A percentile compares a stretch with the other conserved stretches of the same genome.
Evolutionary conservation across 495 filamentous ascomycete genomes (phyloP).

Genomic region (Aspergillus cristatus): DNA sequence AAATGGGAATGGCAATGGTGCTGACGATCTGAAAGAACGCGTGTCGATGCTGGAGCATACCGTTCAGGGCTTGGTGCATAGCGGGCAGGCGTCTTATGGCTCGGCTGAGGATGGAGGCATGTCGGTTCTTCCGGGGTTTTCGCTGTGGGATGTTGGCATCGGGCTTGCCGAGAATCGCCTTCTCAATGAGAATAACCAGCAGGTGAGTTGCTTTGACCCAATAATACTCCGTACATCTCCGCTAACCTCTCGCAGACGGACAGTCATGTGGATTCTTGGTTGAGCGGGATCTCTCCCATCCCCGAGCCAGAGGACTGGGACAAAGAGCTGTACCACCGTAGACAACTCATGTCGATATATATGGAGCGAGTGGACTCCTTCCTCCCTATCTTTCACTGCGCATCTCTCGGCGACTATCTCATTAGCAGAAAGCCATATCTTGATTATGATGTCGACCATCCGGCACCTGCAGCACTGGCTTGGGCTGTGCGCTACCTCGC

Average conservation of each 20-base stretch:
- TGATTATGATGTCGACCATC: constrained; percentile 20
- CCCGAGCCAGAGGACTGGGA: constrained; percentile 22
- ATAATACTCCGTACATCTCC: too few relatives aligned
- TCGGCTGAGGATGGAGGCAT: too few relatives aligned
- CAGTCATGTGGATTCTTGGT: background rate
- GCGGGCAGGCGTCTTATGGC: background rate
- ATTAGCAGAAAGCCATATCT: constrained; percentile 22
- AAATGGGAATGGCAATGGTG: background rate
- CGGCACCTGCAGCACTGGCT: constrained; percentile 33
- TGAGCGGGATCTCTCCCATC: background rate
- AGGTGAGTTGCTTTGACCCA: too few relatives aligned
- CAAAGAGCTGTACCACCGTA: too few relatives aligned
- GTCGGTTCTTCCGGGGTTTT: too few relatives aligned
- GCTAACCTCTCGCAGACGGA: background rate
- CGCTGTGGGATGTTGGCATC: too few relatives aligned
- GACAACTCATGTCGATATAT: constrained; percentile 22
- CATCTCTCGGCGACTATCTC: constrained; percentile 25
- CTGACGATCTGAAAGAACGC: background rate
- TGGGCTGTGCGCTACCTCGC: constrained; percentile 46
- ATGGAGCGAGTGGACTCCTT: constrained; percentile 29
- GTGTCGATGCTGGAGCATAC: background rate
- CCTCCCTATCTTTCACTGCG: constrained; percentile 30
- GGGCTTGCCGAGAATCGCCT: too few relatives aligned
- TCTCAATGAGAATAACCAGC: too few relatives aligned
- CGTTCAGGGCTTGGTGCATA: background rate